phyloP scores from a whole-genome alignment of 169 alveolate species.

The Perkinsus olseni region DNA sequence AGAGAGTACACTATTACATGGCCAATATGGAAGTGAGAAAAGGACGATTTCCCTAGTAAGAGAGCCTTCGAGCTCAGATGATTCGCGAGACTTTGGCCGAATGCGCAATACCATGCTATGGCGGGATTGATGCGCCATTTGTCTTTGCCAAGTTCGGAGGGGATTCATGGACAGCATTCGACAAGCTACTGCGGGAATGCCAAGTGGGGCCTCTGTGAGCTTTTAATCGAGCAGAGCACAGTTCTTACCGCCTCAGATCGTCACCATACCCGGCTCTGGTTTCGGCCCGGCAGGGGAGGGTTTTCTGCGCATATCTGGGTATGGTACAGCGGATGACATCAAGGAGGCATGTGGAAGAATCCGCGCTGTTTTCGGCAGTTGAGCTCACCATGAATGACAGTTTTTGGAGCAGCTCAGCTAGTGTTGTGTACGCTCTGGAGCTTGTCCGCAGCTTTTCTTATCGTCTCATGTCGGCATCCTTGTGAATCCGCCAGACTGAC shows the following conservation, averaged over 20 bases:
- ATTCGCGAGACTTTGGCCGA: not conserved
- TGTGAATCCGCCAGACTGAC: too few species aligned
- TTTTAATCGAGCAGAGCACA: too few species aligned
- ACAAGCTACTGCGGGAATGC: not conserved
- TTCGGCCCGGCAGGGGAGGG: not conserved
- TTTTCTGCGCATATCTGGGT: not conserved
- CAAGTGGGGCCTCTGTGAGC: not conserved
- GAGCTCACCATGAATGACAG: not conserved
- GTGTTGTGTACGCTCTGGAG: too few species aligned
- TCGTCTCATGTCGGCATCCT: not conserved
- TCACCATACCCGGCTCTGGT: not conserved
- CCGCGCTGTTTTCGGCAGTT: not conserved
- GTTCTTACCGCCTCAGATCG: not conserved
- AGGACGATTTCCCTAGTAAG: not conserved
- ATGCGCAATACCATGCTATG: not conserved
- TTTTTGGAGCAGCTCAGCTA: not conserved
- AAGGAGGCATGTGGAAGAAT: not conserved
- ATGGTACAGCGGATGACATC: not conserved
- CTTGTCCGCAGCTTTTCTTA: not conserved
- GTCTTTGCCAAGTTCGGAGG: not conserved
- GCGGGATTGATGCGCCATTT: not conserved
- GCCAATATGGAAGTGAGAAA: not conserved
- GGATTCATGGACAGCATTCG: not conserved
- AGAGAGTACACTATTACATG: not conserved
- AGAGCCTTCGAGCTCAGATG: not conserved